Evolutionary conservation across 2,329 filamentous ascomycete species (phyloP), one percentile per base, ranked within the genome.

Genomic region (Trichophyton benhamiae): DNA sequence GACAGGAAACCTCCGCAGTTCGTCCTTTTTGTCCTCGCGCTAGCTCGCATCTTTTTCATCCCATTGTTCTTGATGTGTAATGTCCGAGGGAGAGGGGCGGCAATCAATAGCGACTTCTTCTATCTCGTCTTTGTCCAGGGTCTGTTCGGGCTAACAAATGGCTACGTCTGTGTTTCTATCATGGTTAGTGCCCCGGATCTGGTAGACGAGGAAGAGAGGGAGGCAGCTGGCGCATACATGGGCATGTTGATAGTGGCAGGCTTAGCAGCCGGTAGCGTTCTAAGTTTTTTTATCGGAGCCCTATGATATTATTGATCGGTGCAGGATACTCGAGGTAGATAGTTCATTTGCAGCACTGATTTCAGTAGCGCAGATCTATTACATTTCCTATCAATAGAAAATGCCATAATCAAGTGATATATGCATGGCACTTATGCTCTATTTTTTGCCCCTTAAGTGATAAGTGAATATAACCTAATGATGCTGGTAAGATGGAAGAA

Each of bases 181-280:
- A 97, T 99, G 91, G 95, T 97, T 83, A 87, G 87, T 0, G 87
- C 91, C 0, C 83, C 82, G 0, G 84, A 88, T 66, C 92, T 86
- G 83, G 91, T 97, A 0, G 86, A 87, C 3, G 83, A 87, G 1
- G 84, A 86, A 8, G 92, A 99, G 77, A 81, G 88, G 38, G 91
- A 96, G 76, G 91, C 90, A 4, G 86, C 91, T 0, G 94, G 92
- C 55, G 90, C 88, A 0, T 97, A 97, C 72, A 97, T 99, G 94
- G 87, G 88, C 2, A 74, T 96, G 65, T 90, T 87, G 72, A 82
- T 97, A n/a, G 89, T 96, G 17, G 84, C 83, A 3, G 94, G 94
- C 0, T 75, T 97, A 74, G 83, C 90, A 1, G 80, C 81, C 25
- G 94, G 94, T n/a, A 97, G 92, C 75, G 74, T 97, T 68, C 73